Percentiles rank a stretch among this genome's conserved stretches.
Conservation (phyloP, 2,329 filamentous ascomycete genomes). For the Rhexocercosporidium sp. region DNA sequence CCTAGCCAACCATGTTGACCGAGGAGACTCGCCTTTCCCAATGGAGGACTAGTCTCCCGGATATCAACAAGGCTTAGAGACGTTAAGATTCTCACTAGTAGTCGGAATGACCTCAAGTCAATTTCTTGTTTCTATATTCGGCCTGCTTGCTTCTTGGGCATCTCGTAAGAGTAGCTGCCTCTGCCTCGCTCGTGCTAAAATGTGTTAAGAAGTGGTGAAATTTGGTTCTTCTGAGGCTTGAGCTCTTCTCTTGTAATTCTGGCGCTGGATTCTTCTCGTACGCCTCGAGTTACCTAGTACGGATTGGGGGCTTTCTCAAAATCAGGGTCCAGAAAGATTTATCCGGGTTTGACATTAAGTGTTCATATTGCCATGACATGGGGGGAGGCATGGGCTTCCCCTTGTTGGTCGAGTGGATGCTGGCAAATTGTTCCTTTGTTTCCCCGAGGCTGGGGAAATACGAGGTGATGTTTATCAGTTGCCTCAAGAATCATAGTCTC, state of each 20-base stretch:
- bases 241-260: neutral
- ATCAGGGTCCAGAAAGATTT: neutral
- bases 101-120: constrained; percentile 1
- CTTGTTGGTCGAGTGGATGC: neutral
- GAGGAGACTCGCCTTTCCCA: neutral
- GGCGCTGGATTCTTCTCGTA: neutral
- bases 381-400: no score
- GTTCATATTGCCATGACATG: neutral
- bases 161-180: neutral
- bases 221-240: neutral
- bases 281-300: neutral
- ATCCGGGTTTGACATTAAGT: neutral
- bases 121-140: neutral
- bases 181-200: no score
- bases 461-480: neutral
- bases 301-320: neutral
- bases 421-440: neutral
- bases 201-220: neutral
- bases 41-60: neutral
- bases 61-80: neutral
- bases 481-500: neutral
- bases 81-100: neutral
- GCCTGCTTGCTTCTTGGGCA: neutral
- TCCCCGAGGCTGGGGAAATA: neutral
- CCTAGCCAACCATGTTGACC: neutral